Evolutionary conservation across 2,329 filamentous ascomycete species (phyloP).

Genomic region (Trichoderma citrinoviride): DNA sequence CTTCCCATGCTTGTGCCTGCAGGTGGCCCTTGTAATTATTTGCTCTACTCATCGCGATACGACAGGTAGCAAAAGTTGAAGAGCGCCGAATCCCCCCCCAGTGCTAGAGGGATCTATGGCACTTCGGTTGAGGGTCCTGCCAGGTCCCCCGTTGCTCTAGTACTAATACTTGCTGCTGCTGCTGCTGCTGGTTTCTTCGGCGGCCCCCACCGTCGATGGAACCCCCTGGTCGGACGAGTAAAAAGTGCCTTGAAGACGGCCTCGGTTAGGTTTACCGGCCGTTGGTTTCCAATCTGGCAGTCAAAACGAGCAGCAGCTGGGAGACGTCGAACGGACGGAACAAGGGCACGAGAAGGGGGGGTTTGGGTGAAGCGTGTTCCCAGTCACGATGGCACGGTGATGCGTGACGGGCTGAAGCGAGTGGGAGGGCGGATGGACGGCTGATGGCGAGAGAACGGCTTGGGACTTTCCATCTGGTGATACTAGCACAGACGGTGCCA

Average conservation of each 20-base stretch:
- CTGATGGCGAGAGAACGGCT: not conserved
- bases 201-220: not conserved
- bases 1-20: too few species aligned
- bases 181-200: not conserved
- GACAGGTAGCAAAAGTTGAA: not conserved
- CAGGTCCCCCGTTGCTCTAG: not conserved
- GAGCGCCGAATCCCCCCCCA: too few species aligned
- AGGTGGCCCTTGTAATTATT: too few species aligned
- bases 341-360: not conserved
- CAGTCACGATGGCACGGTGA: not conserved
- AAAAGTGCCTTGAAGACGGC: not conserved
- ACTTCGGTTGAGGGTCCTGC: not conserved
- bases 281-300: not conserved
- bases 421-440: not conserved
- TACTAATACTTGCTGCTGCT: too few species aligned
- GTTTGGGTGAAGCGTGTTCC: too few species aligned
- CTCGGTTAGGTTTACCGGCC: constrained; percentile 12
- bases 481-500: not conserved
- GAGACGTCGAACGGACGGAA: not conserved
- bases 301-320: not conserved
- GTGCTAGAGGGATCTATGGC: not conserved
- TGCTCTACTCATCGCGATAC: not conserved
- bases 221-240: not conserved
- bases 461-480: constrained; percentile 1
- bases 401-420: not conserved